These are phyloP conservation scores for Dissophora globulifera DNA, from an alignment of 192 early-diverging fungal genomes.

Conservation along the genomic window DNA sequence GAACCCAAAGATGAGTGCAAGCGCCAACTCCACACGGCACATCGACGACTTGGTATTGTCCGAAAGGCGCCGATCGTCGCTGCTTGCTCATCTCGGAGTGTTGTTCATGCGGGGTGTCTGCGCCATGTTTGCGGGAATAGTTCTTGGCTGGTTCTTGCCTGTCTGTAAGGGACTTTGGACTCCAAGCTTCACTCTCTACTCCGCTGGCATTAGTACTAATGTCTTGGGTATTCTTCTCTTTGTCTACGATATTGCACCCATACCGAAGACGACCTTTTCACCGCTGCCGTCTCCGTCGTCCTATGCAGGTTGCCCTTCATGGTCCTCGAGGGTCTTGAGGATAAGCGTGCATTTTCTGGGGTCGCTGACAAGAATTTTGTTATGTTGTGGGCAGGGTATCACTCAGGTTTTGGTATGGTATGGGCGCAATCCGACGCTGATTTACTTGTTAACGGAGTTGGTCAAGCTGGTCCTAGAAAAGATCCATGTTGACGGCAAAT, in stretches of 20 bases:
- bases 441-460: slow-evolving; percentile 55
- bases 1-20: too few species aligned
- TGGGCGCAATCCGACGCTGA: slow-evolving; percentile 59
- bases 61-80: not conserved
- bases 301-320: too few species aligned
- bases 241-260: slow-evolving; percentile 33
- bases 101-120: slow-evolving; percentile 29
- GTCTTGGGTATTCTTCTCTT: slow-evolving; percentile 41
- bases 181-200: slow-evolving; percentile 56
- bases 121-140: slow-evolving; percentile 11
- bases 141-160: slow-evolving; percentile 50
- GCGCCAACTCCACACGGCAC: too few species aligned
- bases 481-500: slow-evolving; percentile 1
- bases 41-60: not conserved
- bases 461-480: slow-evolving; percentile 27
- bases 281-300: too few species aligned
- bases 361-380: too few species aligned
- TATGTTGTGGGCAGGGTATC: too few species aligned
- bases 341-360: too few species aligned
- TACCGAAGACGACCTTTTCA: too few species aligned
- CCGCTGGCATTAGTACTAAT: slow-evolving; percentile 36
- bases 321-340: too few species aligned
- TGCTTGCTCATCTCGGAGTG: slow-evolving; percentile 18
- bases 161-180: slow-evolving; percentile 68
- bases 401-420: slow-evolving; percentile 48